Base-by-base conservation (phyloP, 495 filamentous ascomycete species). In the Cenococcum geophilum region DNA sequence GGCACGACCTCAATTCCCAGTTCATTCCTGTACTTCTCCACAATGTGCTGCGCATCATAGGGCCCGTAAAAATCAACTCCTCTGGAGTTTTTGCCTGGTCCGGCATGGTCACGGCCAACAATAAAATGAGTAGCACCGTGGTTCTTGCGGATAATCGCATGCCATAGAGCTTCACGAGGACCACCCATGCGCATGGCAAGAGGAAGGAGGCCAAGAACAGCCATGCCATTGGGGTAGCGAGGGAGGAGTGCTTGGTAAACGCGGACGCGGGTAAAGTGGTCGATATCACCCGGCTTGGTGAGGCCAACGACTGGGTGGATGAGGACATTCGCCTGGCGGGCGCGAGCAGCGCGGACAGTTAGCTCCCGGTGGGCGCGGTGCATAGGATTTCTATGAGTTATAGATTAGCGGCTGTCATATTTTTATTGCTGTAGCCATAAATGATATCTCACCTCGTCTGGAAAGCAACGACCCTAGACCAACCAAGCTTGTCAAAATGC, bases 61-160 rank as follows among this genome's bases (percentile, higher is more conserved):
- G 93, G 91, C 43, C 95, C 95, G 74, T 98, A 98, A 80, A 97
- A 95, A 70, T 98, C 95, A 65, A 88, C 83, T 27, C 95, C 95
- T 78, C 91, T 87, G 78, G 86, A 90, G 83, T 97, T 97, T 79
- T 90, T 93, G 66, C 93, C 93, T 27, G 93, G 93, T 57, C 93
- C 93, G 67, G 93, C 93, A 74, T 98, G 93, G 74, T 98, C 93
- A 76, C 93, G 89, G 27, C 93, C 93, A 58, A 98, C 92, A 70
- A 98, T 98, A 83, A 98, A 98, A 82, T 98, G 93, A 14, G 95
- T 97, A 40, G 92, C 91, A 65, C 93, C 93, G 78, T 96, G 91
- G 77, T 98, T 98, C 83, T 97, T 98, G 69, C 93, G 91, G 82
- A 98, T 98, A 71, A 98, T 97, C 65, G 93, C 93, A 80, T 98